Evolutionary conservation across 2,329 filamentous ascomycete genomes (phyloP).

Genomic region (Aspergillus brasiliensis): DNA sequence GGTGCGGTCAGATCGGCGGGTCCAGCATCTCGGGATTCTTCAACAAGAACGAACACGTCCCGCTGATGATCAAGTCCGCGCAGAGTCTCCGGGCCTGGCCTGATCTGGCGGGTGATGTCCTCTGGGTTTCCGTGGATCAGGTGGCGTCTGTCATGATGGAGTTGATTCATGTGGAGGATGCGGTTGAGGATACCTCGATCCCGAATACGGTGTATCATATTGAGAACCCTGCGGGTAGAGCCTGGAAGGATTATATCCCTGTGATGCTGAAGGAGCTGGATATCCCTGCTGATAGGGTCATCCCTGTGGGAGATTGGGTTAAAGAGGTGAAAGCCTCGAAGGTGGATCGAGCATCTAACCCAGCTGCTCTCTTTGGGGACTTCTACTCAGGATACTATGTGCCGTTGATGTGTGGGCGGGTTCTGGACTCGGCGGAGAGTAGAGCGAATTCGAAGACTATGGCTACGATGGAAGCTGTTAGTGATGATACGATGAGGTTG

Average conservation of each 20-base stretch:
- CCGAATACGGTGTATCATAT: constrained; percentile 46
- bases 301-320: constrained; percentile 46
- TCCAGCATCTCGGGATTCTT: constrained; percentile 54
- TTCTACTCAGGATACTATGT: not conserved
- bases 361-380: not conserved
- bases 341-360: not conserved
- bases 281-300: constrained; percentile 30
- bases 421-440: not conserved
- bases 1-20: constrained; percentile 57
- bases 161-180: constrained; percentile 24
- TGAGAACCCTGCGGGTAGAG: constrained; percentile 47
- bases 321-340: constrained; percentile 31
- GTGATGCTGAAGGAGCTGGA: constrained; percentile 36
- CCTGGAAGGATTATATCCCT: constrained; percentile 40
- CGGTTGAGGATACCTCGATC: not conserved
- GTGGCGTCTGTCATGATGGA: constrained; percentile 39
- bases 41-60: constrained; percentile 56
- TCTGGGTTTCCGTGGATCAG: constrained; percentile 52
- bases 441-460: not conserved
- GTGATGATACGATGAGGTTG: not conserved
- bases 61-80: constrained; percentile 54
- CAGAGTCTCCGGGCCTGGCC: constrained; percentile 50
- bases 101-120: constrained; percentile 42
- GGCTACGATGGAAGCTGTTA: not conserved
- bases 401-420: not conserved